Evolutionary conservation across 139 green algal species (phyloP).

Genomic region (Chlamydomonas incerta): DNA sequence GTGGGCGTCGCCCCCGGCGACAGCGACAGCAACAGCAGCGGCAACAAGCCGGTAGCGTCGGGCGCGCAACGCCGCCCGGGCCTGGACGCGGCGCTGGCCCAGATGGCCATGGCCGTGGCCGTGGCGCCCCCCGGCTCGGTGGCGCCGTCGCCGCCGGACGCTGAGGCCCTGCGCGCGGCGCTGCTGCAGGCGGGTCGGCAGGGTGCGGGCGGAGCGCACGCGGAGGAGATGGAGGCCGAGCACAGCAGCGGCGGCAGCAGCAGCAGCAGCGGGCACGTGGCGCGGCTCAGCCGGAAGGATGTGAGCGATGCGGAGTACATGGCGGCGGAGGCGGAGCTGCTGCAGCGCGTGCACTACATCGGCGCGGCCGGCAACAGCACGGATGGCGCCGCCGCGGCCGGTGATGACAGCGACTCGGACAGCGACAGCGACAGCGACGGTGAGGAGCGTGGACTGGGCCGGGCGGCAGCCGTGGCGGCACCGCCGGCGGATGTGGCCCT

Average conservation of each 20-base stretch:
- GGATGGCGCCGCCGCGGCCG: not conserved
- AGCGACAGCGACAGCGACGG: not conserved
- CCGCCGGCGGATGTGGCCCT: not conserved
- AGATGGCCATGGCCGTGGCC: not conserved
- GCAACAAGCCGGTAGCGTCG: too few relatives aligned
- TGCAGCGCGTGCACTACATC: not conserved
- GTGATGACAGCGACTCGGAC: not conserved
- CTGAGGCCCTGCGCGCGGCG: too few relatives aligned
- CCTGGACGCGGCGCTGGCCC: not conserved
- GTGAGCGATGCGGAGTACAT: constrained; percentile 3
- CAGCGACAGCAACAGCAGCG: not conserved
- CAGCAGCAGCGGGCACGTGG: not conserved
- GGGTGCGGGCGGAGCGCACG: too few relatives aligned
- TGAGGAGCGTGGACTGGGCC: not conserved
- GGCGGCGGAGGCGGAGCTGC: not conserved
- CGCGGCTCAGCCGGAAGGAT: not conserved
- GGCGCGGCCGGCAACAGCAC: not conserved
- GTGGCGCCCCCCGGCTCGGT: not conserved
- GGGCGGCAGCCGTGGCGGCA: not conserved
- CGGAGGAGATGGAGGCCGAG: not conserved
- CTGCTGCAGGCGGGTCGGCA: too few relatives aligned
- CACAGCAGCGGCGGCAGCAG: not conserved
- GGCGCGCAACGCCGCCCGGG: not conserved
- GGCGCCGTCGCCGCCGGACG: not conserved
- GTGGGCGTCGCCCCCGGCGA: not conserved